Base-by-base conservation (phyloP, 192 early-diverging fungal genomes). In the Coemansia sp. region DNA sequence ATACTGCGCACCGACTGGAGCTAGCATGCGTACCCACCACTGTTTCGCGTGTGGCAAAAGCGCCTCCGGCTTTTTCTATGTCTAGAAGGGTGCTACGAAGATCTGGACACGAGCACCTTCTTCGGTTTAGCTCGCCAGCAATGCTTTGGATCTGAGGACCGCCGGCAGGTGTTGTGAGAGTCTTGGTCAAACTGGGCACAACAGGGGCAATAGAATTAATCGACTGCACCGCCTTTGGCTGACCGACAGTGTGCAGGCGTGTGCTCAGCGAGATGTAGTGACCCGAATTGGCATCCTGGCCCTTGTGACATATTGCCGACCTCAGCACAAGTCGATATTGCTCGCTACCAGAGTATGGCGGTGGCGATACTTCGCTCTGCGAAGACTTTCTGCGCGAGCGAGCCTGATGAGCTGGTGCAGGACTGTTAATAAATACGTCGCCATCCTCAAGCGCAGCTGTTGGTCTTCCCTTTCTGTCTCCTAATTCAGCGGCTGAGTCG, bases 291-390 rank as follows among this genome's bases (percentile, higher is more conserved):
- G 83, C 67, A 3, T 68, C 68, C 7, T 62, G 65, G 22, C 88
- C 88, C 57, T 86, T 69, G 81, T 89, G 88, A 71, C 88, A 89
- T 15, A 89, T 83, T 13, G 85, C 88, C 5, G 86, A 70, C 29
- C 76, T 81, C 72, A 88, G 75, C 39, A 85, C 87, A 49, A 88
- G 66, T 40, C 78, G 81, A 70, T 87, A 88, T 47, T 78, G 80
- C 68, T 79, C 62, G 10, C 55, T 52, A 13, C 29, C 29, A 10
- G 69, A 43, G 41, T 84, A 82, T 38, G 81, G 80, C 20, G 74
- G 86, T 13, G 72, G 70, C 55, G 44, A 71, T 22, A 57, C 68
- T 66, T 67, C 46, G 22, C 16, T 33, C 39, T 29, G 15, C 11
- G 16, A 18, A 18, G 43, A 52, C 1, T 16, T 16, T 13, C 62